A percentile compares a stretch with the other conserved stretches of the same genome.
These are phyloP conservation scores for Aspergillus aculeatus DNA, from an alignment of 2,329 filamentous ascomycete species.

Conservation along the genomic window DNA sequence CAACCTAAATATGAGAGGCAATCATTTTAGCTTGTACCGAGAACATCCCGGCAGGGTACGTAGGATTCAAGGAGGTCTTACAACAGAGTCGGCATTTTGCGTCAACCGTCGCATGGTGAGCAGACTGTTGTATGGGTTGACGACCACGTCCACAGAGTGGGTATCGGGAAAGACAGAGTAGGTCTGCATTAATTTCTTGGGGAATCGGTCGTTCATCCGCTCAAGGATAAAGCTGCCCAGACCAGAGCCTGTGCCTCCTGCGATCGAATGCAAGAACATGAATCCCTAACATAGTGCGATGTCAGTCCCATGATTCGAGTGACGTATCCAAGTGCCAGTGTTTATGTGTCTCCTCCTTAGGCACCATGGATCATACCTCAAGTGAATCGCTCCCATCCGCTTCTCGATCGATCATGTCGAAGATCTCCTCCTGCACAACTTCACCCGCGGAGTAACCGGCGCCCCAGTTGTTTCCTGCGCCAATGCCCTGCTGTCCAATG, in stretches of 20 bases:
- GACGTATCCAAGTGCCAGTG: not conserved
- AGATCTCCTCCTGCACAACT: constrained; percentile 88
- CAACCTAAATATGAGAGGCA: constrained; percentile 53
- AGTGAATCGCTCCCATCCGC: constrained; percentile 97
- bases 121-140: constrained; percentile 97
- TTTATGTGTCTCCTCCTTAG: not conserved
- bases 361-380: constrained; percentile 58
- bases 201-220: constrained; percentile 92
- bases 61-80: constrained; percentile 33
- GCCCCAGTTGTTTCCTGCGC: constrained; percentile 97
- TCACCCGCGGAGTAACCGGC: constrained; percentile 93
- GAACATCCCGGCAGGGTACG: not conserved
- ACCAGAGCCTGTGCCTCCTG: constrained; percentile 94
- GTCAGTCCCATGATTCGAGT: constrained; percentile 3
- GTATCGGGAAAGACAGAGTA: constrained; percentile 98
- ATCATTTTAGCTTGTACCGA: constrained; percentile 24
- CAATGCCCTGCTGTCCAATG: constrained; percentile 87
- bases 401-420: constrained; percentile 99
- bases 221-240: constrained; percentile 93
- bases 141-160: constrained; percentile 85
- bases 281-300: constrained; percentile 63
- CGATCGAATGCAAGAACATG: constrained; percentile 98
- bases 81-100: constrained; percentile 95
- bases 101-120: constrained; percentile 87
- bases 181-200: constrained; percentile 98